Evolutionary conservation across 1,139 yeast genomes (phyloP).

Genomic region (Scheffersomyces segobiensis): DNA sequence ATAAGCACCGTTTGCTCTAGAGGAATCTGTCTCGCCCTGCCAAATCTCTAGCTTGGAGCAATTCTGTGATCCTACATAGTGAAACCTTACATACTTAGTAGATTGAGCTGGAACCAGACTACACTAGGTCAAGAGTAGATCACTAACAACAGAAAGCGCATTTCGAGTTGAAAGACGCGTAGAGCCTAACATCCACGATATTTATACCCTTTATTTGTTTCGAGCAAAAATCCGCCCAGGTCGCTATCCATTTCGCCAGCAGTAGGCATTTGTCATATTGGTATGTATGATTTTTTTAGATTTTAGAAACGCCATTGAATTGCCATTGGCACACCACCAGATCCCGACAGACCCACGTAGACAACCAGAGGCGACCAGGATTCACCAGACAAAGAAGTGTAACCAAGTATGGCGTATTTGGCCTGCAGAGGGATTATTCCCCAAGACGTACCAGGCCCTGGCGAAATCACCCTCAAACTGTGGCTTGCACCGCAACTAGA

Average conservation of each 20-base stretch:
- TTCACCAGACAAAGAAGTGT: neutral
- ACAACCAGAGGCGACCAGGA: neutral
- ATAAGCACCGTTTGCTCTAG: neutral
- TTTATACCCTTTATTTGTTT: neutral
- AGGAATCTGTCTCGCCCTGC: neutral
- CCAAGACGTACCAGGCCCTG: neutral
- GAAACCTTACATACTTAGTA: neutral
- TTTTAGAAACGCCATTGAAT: neutral
- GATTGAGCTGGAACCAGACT: neutral
- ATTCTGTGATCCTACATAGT: neutral
- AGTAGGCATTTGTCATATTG: neutral
- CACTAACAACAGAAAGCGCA: neutral
- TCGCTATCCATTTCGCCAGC: neutral
- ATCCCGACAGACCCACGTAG: neutral
- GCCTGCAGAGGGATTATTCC: neutral
- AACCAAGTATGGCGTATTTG: neutral
- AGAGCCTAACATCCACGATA: neutral
- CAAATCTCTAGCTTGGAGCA: neutral
- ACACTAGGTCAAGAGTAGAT: neutral
- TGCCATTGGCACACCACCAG: neutral
- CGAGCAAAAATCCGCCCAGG: neutral
- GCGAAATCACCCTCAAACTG: neutral
- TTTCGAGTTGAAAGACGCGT: neutral
- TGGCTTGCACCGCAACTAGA: neutral
- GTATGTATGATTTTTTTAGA: neutral